Conservation (phyloP, 2,329 filamentous ascomycete genomes). For the Cladosporium sp. region DNA sequence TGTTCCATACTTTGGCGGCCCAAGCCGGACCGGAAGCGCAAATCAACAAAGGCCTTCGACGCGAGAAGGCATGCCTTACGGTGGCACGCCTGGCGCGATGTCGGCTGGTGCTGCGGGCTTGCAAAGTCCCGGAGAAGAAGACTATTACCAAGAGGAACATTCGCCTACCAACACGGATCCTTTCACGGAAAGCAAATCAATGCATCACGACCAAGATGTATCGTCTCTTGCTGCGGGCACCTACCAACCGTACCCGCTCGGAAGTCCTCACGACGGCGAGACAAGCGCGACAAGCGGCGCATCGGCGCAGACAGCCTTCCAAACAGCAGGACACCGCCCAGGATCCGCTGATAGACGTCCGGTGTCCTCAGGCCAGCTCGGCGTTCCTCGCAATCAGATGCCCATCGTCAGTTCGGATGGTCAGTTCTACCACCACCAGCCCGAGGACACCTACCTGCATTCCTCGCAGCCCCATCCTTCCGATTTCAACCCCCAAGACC, state of each 20-base stretch:
- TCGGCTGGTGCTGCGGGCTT: conserved; percentile 21
- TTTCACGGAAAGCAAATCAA: conserved; percentile 46
- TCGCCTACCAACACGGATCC: conserved; percentile 57
- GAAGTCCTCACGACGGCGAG: conserved; percentile 11
- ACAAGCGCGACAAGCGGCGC: conserved; percentile 13
- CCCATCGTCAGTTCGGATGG: conserved; percentile 20
- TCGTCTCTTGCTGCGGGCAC: conserved; percentile 27
- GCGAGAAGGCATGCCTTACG: conserved; percentile 30
- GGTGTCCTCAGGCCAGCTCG: conserved; percentile 8
- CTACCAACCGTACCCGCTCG: conserved; percentile 22
- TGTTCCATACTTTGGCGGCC: conserved; percentile 52
- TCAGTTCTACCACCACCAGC: conserved; percentile 42
- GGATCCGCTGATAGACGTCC: conserved; percentile 5
- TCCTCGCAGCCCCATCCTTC: conserved; percentile 19
- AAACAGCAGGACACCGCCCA: conserved; percentile 9
- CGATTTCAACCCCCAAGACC: conserved; percentile 2
- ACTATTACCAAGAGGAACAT: conserved; percentile 44
- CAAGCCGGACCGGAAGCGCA: conserved; percentile 35
- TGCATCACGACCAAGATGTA: conserved; percentile 31
- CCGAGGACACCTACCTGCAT: conserved; percentile 27
- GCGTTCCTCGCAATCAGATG: conserved; percentile 16
- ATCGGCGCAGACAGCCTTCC: conserved; percentile 22
- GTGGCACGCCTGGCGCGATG: conserved; percentile 14
- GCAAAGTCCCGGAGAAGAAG: conserved; percentile 30
- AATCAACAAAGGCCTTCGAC: conserved; percentile 34